Percentiles rank a stretch among this genome's conserved stretches.
Evolutionary conservation across 805 yeast species (phyloP).

Genomic region (Candida glaebosa): DNA sequence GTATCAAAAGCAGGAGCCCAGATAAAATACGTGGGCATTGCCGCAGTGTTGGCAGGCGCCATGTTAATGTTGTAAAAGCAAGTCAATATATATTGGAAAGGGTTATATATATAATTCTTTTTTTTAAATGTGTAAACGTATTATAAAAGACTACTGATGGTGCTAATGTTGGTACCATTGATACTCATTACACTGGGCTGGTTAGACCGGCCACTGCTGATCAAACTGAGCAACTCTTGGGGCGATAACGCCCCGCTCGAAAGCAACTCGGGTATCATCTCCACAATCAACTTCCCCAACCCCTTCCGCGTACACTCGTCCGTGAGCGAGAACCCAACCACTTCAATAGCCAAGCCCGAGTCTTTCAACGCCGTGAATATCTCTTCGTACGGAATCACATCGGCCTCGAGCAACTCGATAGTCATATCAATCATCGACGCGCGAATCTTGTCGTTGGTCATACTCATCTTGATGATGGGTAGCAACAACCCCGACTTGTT

Average conservation of each 20-base stretch:
- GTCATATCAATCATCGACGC: constrained; percentile 20
- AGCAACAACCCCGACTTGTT: constrained; percentile 28
- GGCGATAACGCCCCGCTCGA: not conserved
- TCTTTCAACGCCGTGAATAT: constrained; percentile 26
- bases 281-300: constrained; percentile 19
- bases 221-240: not conserved
- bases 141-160: not conserved
- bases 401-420: constrained; percentile 22
- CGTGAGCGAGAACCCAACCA: constrained; percentile 21
- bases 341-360: constrained; percentile 28
- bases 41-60: not conserved
- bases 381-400: constrained; percentile 30
- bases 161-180: not conserved
- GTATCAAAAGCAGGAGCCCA: not conserved
- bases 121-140: no score
- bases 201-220: not conserved
- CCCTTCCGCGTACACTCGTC: constrained; percentile 28
- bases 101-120: no score
- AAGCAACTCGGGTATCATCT: constrained; percentile 19
- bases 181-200: constrained; percentile 1
- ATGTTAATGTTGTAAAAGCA: not conserved
- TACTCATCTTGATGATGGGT: constrained; percentile 21
- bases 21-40: not conserved
- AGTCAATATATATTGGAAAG: no score
- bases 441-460: constrained; percentile 27